phyloP scores from a whole-genome alignment of 345 rosid genomes.

The Sonneratia alba region DNA sequence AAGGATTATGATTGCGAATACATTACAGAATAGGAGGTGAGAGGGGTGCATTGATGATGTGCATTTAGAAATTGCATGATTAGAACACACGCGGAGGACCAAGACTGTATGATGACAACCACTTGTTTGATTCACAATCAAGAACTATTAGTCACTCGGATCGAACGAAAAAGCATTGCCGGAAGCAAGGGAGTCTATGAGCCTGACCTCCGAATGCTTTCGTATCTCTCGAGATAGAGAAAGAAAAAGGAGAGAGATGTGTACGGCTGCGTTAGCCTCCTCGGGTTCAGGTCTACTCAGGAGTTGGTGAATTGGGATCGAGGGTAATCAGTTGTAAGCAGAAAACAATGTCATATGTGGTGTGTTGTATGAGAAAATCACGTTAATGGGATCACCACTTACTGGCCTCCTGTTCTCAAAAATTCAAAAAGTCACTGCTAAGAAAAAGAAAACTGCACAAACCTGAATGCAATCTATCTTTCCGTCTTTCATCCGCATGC shows the following conservation, averaged over 20 bases:
- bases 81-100: too few relatives aligned
- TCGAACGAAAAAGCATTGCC: too few relatives aligned
- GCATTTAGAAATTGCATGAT: neutral
- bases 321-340: neutral
- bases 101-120: neutral
- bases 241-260: too few relatives aligned
- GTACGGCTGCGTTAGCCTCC: neutral
- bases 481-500: conserved; percentile 1
- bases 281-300: neutral
- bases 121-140: neutral
- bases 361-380: neutral
- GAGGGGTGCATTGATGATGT: neutral
- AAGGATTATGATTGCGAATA: neutral
- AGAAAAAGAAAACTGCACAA: neutral
- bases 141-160: too few relatives aligned
- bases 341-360: neutral
- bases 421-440: neutral
- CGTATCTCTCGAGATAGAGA: too few relatives aligned
- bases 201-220: too few relatives aligned
- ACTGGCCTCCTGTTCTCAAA: neutral
- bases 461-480: neutral
- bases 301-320: neutral
- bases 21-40: neutral
- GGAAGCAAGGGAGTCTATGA: too few relatives aligned
- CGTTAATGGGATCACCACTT: too few relatives aligned